A percentile compares a stretch with the other conserved stretches of the same genome.
phyloP scores from a whole-genome alignment of 2,329 filamentous ascomycete species.

The Hymenoscyphus scutula region DNA sequence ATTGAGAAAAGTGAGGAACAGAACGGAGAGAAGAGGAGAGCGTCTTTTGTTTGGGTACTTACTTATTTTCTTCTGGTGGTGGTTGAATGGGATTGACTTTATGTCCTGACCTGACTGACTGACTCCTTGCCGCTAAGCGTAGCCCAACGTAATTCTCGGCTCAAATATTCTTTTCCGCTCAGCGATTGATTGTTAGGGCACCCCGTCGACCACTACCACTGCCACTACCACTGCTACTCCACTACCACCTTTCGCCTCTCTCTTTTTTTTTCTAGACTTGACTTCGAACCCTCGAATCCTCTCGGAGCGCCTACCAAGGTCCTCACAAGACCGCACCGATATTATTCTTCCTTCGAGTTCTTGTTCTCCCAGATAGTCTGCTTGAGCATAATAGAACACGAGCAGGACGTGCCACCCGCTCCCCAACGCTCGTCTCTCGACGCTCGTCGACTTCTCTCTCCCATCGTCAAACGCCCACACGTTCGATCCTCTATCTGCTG shows the following conservation, averaged over 20 bases:
- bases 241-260: background rate
- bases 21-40: background rate
- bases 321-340: background rate
- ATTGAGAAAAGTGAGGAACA: background rate
- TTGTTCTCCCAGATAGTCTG: background rate
- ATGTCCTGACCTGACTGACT: no score
- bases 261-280: background rate
- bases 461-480: slow-evolving; percentile 1
- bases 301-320: slow-evolving; percentile 1
- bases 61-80: no score
- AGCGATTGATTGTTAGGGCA: no score
- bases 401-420: slow-evolving; percentile 1
- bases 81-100: no score
- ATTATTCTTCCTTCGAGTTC: background rate
- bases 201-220: no score
- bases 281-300: background rate
- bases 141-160: no score
- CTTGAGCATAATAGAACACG: slow-evolving; percentile 1
- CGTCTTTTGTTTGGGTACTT: no score
- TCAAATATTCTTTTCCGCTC: background rate
- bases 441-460: background rate
- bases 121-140: no score
- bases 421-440: background rate
- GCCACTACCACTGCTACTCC: no score
- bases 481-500: background rate